Base-by-base conservation (phyloP, 169 alveolate genomes). In the Plasmodium chabaudi region DNA sequence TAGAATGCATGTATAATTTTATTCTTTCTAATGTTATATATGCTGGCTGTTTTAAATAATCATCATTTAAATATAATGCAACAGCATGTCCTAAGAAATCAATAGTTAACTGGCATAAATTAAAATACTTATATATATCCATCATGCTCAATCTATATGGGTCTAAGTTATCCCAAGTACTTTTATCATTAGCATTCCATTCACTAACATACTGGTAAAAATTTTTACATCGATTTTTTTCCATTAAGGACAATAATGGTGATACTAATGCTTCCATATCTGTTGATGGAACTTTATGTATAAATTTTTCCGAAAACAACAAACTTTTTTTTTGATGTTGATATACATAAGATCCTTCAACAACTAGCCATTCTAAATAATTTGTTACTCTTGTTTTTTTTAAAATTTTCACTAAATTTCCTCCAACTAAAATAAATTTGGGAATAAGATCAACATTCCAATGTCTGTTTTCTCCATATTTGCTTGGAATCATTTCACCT, bases 361-460 rank as follows among this genome's bases (percentile, higher is more conserved):
- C 98, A 63, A 96, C 98, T 92, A 97, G 97, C 99, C 99, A 98
- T 88, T 98, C 97, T 39, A 94, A 92, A 86, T 94, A 94, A 55
- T 92, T 92, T 65, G 99, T 97, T 6, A 98, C 99, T 72, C 97
- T 97, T 1, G 99, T 98, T 63, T 97, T 96, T 56, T 98, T 93
- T 25, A 98, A 94, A 71, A 98, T 96, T 89, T 98, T 98, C 44
- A 98, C 99, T 57, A 98, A 95, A 73, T 97, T 97, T 34, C 99
- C 99, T 59, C 98, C 98, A 21, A 99, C 99, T 98, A 98, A 96
- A 17, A 98, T 98, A 91, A 97, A 98, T 92, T 98, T 98, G 44
- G 99, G 99, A 34, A 98, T 97, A 53, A 98, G 93, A 87, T 98
- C 99, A 42, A 98, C 99, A 89, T 98, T 98, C 99, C 99, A 98